Evolutionary conservation across 805 yeast species (phyloP), one percentile per base, ranked within the genome.

Genomic region (Wickerhamiella shivajii): DNA sequence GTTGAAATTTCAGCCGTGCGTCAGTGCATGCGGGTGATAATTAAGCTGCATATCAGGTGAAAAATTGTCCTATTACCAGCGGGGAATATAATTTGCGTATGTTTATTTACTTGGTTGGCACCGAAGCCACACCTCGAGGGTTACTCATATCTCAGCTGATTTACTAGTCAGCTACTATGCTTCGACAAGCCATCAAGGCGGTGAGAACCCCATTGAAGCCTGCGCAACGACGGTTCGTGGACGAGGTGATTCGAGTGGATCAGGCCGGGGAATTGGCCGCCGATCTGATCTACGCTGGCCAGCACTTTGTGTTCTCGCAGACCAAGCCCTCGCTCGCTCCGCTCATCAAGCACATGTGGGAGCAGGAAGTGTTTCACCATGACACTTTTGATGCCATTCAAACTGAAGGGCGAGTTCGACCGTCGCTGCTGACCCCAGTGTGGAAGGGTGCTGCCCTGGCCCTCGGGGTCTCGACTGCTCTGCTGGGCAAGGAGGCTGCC

Each of bases 191-290:
- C n/a, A 36, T 44, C 27, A 30, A 40, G 29, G 44, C 55, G 27
- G 44, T 54, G 37, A 38, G 43, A 33, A 16, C 39, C 15, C 42
- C 38, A 25, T 29, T 42, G 18, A 42, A 45, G 9, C 31, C 40
- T 5, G 39, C 45, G 2, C 55, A 55, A 33, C 39, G 39, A 18
- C 40, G 37, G 14, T 43, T 45, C 17, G 42, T 57, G 3, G 38
- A 52, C 28, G 42, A 40, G 34, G 47, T 51, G 0, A 70, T 90
- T 24, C 65, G 98, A 33, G 98, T 90, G 6, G 96, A 90, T 52
- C 98, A 90, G 56, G 96, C 98, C 2, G 98, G 98, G 25, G 98
- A 90, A 53, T 67, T 90, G 9, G 98, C 96, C 3, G 98, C 98
- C 1, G 74, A 90, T 53, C 74, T 78, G 44, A 90, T 90, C 32